Base-by-base conservation (phyloP, 2,329 filamentous ascomycete genomes). In the Paecilomyces fulvus region DNA sequence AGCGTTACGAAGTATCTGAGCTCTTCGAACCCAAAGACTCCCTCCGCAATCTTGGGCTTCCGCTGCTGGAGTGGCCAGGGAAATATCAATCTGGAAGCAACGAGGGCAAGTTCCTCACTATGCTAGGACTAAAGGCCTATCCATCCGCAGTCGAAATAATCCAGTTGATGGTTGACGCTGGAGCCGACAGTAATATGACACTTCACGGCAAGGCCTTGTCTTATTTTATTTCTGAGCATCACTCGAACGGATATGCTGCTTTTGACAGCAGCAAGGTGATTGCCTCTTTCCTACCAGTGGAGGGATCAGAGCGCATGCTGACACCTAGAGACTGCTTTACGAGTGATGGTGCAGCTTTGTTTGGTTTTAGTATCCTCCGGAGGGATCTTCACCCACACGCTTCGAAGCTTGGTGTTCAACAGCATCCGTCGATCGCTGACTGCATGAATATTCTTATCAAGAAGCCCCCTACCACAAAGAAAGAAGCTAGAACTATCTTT, bases 161-260 rank as follows among this genome's bases (percentile, higher is more conserved):
- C 3, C 80, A 86, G 5, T 85, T 95, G 70, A 91, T 96, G 81
- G 80, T 85, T 30, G 83, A 82, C 50, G 78, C 70, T 61, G 83
- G 66, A 71, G 85, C 71, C 61, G 77, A 59, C 17, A 77, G 76
- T 49, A 75, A 85, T 62, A 64, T 68, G 21, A 64, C 68, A 8
- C 74, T 90, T 43, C 84, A 91, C 59, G 80, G 83, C 49, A 84
- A 83, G 56, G 83, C 90, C 0, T 83, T 96, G 78, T 80, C 81
- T 2, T 97, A 96, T 70, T 95, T 91, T 69, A 83, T 96, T 55
- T 80, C 83, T 30, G 89, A 92, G 65, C 87, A 92, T 69, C 85
- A 89, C 60, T 80, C 81, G 30, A 90, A 96, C 64, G 82, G 83
- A 1, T 97, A 99, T 70, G 80, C 75, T 1, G 74, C 76, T 2